Percentiles rank a stretch among this genome's conserved stretches.
Conservation (phyloP, 139 green algal genomes). For the Eudorina sp. region DNA sequence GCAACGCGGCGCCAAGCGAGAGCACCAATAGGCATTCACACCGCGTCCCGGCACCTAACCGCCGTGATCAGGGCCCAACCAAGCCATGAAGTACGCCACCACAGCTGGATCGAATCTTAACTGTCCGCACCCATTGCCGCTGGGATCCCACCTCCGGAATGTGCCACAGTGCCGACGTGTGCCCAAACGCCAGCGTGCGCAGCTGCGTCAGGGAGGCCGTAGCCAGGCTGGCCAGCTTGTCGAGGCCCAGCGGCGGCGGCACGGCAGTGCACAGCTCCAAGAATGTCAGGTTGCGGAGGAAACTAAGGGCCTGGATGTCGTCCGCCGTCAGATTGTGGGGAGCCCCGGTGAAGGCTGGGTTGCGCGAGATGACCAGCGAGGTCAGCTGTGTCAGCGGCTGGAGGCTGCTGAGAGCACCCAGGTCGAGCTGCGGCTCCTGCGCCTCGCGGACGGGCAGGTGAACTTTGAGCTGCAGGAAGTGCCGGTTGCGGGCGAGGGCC, state of each 20-base stretch:
- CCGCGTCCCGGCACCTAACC: no score
- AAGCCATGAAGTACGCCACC: no score
- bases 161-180: conserved; percentile 36
- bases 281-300: conserved; percentile 3
- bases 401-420: not conserved
- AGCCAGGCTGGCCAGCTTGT: not conserved
- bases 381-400: conserved; percentile 23
- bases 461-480: conserved; percentile 22
- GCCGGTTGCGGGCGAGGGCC: conserved; percentile 19
- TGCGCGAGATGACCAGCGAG: conserved; percentile 7
- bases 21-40: no score
- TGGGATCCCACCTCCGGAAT: conserved; percentile 10
- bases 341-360: conserved; percentile 23
- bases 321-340: conserved; percentile 19
- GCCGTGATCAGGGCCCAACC: no score
- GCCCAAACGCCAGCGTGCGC: conserved; percentile 40
- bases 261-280: conserved; percentile 43
- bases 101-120: no score
- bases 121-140: no score
- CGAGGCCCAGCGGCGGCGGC: conserved; percentile 23
- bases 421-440: conserved; percentile 1
- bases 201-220: not conserved
- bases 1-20: no score
- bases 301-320: not conserved
- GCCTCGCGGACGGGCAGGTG: conserved; percentile 23